phyloP scores from a whole-genome alignment of 495 filamentous ascomycete genomes.

The Penicillium alfredii region DNA sequence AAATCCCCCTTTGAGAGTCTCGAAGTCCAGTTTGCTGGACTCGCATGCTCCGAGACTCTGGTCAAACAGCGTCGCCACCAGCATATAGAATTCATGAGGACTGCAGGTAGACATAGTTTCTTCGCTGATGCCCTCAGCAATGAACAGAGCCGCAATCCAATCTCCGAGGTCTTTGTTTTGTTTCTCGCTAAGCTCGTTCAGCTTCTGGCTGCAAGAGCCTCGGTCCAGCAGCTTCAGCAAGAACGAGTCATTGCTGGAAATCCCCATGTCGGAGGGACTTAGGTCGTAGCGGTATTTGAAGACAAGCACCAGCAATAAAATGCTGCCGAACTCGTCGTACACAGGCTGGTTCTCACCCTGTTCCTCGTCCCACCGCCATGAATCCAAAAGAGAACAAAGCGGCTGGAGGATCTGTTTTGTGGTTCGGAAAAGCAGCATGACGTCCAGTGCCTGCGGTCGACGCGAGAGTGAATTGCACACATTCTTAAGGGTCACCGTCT shows the following conservation, averaged over 20 bases:
- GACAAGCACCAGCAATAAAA: constrained; percentile 74
- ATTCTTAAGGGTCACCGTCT: constrained; percentile 84
- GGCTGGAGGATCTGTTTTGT: constrained; percentile 71
- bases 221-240: constrained; percentile 66
- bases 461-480: constrained; percentile 76
- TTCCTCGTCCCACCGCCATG: constrained; percentile 90
- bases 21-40: constrained; percentile 63
- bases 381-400: constrained; percentile 76
- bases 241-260: constrained; percentile 59
- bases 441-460: constrained; percentile 73
- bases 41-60: constrained; percentile 76
- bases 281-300: constrained; percentile 82
- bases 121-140: constrained; percentile 74
- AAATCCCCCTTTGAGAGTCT: constrained; percentile 78
- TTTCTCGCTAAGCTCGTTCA: constrained; percentile 62
- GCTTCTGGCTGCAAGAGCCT: constrained; percentile 53
- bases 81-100: constrained; percentile 87
- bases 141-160: constrained; percentile 87
- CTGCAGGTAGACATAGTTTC: constrained; percentile 88
- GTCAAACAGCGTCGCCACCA: constrained; percentile 84
- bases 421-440: constrained; percentile 79
- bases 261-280: constrained; percentile 60
- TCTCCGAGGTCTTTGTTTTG: constrained; percentile 70
- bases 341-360: constrained; percentile 91
- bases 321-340: constrained; percentile 92